A percentile compares a stretch with the other conserved stretches of the same genome.
These are phyloP conservation scores for Perilla frutescens DNA, from an alignment of 257 asterid species.

Conservation along the genomic window DNA sequence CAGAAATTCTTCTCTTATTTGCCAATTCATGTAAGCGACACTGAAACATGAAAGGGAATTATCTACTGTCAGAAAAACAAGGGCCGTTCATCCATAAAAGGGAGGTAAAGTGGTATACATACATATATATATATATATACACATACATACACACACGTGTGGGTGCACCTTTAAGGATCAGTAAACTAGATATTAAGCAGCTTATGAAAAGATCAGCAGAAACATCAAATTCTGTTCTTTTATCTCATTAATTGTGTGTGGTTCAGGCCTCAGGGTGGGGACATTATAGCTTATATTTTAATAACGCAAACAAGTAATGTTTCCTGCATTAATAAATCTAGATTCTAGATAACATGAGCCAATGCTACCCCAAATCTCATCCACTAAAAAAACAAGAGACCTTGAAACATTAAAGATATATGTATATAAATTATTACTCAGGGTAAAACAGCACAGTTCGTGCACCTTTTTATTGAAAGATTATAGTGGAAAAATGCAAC, in stretches of 20 bases:
- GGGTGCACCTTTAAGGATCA: neutral
- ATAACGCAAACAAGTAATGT: neutral
- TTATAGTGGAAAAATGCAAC: neutral
- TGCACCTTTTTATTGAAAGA: slow-evolving; percentile 10
- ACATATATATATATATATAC: neutral
- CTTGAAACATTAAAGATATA: neutral
- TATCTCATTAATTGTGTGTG: neutral
- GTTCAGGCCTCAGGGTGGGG: neutral
- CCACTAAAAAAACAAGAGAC: neutral
- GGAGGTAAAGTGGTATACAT: neutral
- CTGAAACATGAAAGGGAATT: slow-evolving; percentile 49
- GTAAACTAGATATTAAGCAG: neutral
- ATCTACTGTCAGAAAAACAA: no score
- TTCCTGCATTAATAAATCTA: neutral
- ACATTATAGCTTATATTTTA: neutral
- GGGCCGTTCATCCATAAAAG: neutral
- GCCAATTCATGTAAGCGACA: slow-evolving; percentile 96
- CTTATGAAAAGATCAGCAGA: slow-evolving; percentile 10
- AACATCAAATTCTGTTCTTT: neutral
- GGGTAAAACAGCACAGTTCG: neutral
- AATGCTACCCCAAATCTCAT: neutral
- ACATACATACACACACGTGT: neutral
- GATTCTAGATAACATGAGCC: neutral
- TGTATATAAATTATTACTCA: neutral
- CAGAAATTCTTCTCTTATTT: slow-evolving; percentile 90